Conservation (phyloP, 2,329 filamentous ascomycete genomes). For the Paecilomyces variotii region DNA sequence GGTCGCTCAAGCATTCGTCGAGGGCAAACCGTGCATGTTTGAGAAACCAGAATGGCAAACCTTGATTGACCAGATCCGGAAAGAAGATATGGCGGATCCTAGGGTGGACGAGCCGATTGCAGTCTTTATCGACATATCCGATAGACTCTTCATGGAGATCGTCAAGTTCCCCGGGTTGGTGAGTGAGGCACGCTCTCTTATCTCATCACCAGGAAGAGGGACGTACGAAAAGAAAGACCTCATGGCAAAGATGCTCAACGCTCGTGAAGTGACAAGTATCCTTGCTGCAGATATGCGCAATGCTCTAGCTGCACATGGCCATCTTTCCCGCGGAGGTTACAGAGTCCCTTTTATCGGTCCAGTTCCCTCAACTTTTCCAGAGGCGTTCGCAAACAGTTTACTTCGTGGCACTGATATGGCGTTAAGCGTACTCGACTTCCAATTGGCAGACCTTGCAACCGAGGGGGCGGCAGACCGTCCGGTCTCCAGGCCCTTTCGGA, state of each 20-base stretch:
- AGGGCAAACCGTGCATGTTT: conserved; percentile 23
- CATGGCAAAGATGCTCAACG: conserved; percentile 1
- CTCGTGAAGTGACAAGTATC: conserved; percentile 1
- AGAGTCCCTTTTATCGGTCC: conserved; percentile 12
- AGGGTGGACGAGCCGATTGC: conserved; percentile 12
- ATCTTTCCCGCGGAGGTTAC: conserved; percentile 2
- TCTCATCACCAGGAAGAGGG: conserved; percentile 1
- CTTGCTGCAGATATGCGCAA: conserved; percentile 9
- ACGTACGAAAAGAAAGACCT: background rate
- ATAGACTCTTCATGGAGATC: conserved; percentile 17
- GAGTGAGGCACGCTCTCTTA: conserved; percentile 5
- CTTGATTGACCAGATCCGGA: conserved; percentile 18
- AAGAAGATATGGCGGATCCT: conserved; percentile 16
- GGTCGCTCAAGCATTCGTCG: conserved; percentile 22
- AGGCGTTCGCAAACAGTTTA: conserved; percentile 15
- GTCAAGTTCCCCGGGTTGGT: conserved; percentile 15
- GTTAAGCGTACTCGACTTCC: conserved; percentile 9
- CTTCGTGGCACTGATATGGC: conserved; percentile 12
- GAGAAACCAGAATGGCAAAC: conserved; percentile 22
- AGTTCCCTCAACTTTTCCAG: conserved; percentile 14
- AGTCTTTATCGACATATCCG: conserved; percentile 16
- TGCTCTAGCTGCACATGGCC: conserved; percentile 7
- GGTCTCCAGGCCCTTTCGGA: background rate
- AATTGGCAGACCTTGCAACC: conserved; percentile 8
- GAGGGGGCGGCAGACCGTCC: background rate